These are phyloP conservation scores for Pyrus bretschneideri DNA, from an alignment of 306 rosid genomes.

Conservation along the genomic window DNA sequence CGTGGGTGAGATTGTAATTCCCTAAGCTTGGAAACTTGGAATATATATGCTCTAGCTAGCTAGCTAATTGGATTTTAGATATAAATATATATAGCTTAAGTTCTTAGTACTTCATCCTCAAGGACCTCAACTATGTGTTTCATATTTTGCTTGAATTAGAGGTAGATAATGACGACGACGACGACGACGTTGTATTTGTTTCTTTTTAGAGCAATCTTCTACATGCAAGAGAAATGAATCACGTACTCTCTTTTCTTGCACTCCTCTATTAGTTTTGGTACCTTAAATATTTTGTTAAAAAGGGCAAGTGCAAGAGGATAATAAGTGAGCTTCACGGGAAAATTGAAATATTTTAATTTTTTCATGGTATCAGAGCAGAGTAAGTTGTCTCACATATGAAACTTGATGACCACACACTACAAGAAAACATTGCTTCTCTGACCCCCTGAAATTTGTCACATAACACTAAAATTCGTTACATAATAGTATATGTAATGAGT, in stretches of 20 bases:
- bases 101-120: neutral
- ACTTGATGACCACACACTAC: no score
- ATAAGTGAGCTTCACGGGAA: no score
- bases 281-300: neutral
- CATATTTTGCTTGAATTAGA: neutral
- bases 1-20: slow-evolving; percentile 8
- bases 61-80: neutral
- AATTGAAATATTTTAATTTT: no score
- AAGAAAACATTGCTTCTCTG: no score
- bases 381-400: fast-evolving
- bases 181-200: neutral
- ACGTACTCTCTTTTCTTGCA: neutral
- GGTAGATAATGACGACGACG: neutral
- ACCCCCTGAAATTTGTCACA: no score
- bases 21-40: neutral
- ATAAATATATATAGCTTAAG: neutral
- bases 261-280: neutral
- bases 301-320: neutral
- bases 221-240: neutral
- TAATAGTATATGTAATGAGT: no score
- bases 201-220: neutral
- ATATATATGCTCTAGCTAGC: neutral
- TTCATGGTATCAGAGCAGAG: no score
- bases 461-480: no score
- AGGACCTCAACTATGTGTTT: neutral